Evolutionary conservation across 129 eudicot species (phyloP), one percentile per base, ranked within the genome.

Genomic region (Mikania micrantha): DNA sequence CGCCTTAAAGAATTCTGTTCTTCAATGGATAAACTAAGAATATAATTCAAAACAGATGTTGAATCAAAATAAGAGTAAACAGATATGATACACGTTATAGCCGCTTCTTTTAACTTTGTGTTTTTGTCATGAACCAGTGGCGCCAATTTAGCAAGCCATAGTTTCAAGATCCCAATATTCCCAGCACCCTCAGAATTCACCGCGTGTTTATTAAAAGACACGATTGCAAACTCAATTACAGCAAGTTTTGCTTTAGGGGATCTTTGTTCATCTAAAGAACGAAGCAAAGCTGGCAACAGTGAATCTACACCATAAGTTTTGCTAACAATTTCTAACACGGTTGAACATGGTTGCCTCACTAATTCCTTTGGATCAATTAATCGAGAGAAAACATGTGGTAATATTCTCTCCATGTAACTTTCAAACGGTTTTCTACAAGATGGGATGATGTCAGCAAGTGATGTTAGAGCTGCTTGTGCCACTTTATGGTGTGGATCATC

Each of bases 401-500:
- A 50, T 19, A 86, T 89, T 79, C 99, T 86, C 79, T 89, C 96
- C 88, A 93, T 93, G 75, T 89, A 93, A 82, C 88, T 84, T 75
- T 93, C 99, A 63, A 93, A 93, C 9, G 90, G 92, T 84, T 80
- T 93, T 71, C 85, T 76, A 74, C 99, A 93, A 69, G 96, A 75
- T 13, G 99, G 95, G 42, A 93, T 93, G 47, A 93, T 78, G 47
- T 93, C 99, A 5, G 96, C 96, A 64, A 89, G 96, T 61, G 99
- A 84, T 29, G 87, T 88, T 25, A 93, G 81, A 50, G 99, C 96
- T 20, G 99, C 99, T 66, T 93, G 99, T 32, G 98, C 99, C 42
- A 93, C 99, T 85, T 93, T 93, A 72, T 93, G 99, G 75, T 93
- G 99, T 5, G 99, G 99, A 74, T 93, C 99, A 74, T 88, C 95